phyloP scores from a whole-genome alignment of 306 rosid genomes.

The Trifolium fragiferum region DNA sequence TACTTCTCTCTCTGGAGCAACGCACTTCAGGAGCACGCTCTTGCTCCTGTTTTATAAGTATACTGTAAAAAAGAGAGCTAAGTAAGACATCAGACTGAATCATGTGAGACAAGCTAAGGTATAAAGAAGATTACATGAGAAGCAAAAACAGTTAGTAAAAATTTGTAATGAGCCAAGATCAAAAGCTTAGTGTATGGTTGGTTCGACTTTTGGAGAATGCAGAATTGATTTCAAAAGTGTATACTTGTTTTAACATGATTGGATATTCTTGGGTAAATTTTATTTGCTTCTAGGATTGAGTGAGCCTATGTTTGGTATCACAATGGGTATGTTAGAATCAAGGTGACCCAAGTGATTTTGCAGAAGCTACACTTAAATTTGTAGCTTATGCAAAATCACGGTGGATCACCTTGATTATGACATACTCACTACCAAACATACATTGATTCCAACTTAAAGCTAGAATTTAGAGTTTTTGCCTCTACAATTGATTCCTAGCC shows the following conservation, averaged over 20 bases:
- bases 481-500: too few species aligned
- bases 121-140: slow-evolving; percentile 20
- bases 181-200: neutral
- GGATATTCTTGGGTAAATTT: neutral
- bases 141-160: slow-evolving; percentile 19
- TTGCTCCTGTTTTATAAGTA: slow-evolving; percentile 51
- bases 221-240: neutral
- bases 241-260: neutral
- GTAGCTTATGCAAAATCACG: too few species aligned
- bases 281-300: neutral
- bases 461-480: too few species aligned
- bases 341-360: too few species aligned
- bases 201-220: neutral
- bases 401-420: too few species aligned
- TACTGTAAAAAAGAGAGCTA: slow-evolving; percentile 38
- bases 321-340: too few species aligned
- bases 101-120: slow-evolving; percentile 13
- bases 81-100: slow-evolving; percentile 25
- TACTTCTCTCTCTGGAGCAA: slow-evolving; percentile 93
- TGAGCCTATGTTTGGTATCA: too few species aligned
- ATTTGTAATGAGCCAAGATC: slow-evolving; percentile 2
- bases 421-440: too few species aligned
- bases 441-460: neutral
- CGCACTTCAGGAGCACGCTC: slow-evolving; percentile 67
- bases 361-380: too few species aligned